phyloP scores from a whole-genome alignment of 768 basidiomycete genomes.

The Termitomyces titanicus region DNA sequence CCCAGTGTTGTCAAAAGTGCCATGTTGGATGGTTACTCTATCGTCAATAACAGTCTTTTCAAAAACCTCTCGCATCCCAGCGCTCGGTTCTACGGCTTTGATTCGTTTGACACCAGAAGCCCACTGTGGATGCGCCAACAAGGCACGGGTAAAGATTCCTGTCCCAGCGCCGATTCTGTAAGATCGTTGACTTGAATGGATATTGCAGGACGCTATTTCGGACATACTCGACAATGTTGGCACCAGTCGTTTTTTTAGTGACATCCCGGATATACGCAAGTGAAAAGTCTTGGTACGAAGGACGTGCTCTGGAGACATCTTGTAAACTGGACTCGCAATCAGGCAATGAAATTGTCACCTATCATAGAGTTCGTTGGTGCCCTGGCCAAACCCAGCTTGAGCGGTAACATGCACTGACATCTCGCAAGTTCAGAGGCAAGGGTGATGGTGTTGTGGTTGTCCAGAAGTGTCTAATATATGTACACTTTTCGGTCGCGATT shows the following conservation, averaged over 20 bases:
- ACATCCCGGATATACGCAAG: constrained; percentile 56
- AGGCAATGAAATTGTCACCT: constrained; percentile 34
- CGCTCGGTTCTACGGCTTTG: constrained; percentile 78
- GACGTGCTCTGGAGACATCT: constrained; percentile 54
- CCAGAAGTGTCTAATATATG: not conserved
- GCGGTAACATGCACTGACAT: constrained; percentile 61
- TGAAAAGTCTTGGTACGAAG: constrained; percentile 71
- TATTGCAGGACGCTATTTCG: not conserved
- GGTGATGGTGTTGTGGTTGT: not conserved
- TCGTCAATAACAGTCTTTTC: constrained; percentile 47
- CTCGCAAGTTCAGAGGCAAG: constrained; percentile 14
- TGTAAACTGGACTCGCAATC: constrained; percentile 1
- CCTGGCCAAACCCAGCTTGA: constrained; percentile 68
- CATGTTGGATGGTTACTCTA: constrained; percentile 54
- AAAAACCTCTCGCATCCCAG: constrained; percentile 82
- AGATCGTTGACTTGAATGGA: not conserved
- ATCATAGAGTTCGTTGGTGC: constrained; percentile 84
- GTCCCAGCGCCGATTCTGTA: constrained; percentile 79
- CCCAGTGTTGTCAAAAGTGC: constrained; percentile 67
- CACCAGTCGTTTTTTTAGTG: constrained; percentile 30
- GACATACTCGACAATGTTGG: constrained; percentile 71
- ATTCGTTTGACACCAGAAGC: constrained; percentile 46
- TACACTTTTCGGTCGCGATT: no score
- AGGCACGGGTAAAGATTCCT: constrained; percentile 83
- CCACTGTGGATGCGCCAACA: constrained; percentile 64